Conservation (phyloP, 371 early-diverging fungal species). For the Neoconidiobolus thromboides region DNA sequence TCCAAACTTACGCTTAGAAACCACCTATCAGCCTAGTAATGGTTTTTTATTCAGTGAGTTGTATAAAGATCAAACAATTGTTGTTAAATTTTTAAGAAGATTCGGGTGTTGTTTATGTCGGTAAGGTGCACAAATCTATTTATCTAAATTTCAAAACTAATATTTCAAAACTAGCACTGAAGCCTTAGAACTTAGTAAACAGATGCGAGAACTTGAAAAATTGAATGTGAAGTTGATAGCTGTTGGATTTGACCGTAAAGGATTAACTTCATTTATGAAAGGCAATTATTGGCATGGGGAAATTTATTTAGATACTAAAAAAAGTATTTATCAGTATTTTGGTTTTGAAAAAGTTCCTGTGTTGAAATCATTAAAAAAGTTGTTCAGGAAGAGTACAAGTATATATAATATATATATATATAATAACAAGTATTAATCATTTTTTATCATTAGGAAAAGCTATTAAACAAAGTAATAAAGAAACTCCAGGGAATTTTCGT, state of each 20-base stretch:
- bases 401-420: too few species aligned
- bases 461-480: background rate
- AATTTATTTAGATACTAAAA: background rate
- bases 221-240: conserved; percentile 3
- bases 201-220: background rate
- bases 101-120: background rate
- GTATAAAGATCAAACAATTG: background rate
- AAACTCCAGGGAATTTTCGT: conserved; percentile 9
- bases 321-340: background rate
- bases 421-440: too few species aligned
- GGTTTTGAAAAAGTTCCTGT: background rate
- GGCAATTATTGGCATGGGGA: conserved; percentile 1
- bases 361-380: too few species aligned
- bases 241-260: background rate
- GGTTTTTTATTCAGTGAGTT: background rate
- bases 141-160: too few species aligned
- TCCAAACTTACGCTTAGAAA: too few species aligned
- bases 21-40: too few species aligned
- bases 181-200: too few species aligned
- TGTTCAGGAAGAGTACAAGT: too few species aligned
- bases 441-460: too few species aligned
- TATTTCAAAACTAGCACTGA: too few species aligned
- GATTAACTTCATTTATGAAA: background rate
- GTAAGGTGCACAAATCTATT: too few species aligned
- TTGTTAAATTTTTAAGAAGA: conserved; percentile 1